Evolutionary conservation across 352 stramenopile species (phyloP).

Genomic region (Pythium rhizo-oryzae): DNA sequence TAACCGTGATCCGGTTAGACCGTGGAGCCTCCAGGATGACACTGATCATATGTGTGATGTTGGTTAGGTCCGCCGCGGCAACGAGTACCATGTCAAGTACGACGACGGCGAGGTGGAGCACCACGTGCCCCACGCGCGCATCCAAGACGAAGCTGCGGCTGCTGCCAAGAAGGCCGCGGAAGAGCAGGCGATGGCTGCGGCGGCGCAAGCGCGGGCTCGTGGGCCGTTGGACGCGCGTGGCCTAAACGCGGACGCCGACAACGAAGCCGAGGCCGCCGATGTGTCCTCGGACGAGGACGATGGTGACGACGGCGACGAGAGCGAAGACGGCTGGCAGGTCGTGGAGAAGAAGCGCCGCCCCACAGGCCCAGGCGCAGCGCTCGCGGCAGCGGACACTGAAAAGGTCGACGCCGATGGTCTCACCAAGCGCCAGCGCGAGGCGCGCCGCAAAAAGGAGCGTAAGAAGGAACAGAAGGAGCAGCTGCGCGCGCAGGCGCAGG

Average conservation of each 20-base stretch:
- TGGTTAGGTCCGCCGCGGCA: conserved; percentile 37
- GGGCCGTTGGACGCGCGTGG: neutral
- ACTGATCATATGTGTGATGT: neutral
- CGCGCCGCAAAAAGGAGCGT: conserved; percentile 78
- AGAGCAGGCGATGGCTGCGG: too few species aligned
- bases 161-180: conserved; percentile 14
- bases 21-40: neutral
- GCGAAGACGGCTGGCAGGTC: conserved; percentile 78
- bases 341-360: conserved; percentile 34
- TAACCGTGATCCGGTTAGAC: neutral
- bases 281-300: conserved; percentile 13
- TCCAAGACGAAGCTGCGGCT: conserved; percentile 38
- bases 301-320: conserved; percentile 33
- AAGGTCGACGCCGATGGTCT: conserved; percentile 49
- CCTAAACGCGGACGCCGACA: conserved; percentile 10
- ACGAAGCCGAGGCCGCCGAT: conserved; percentile 17
- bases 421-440: conserved; percentile 83
- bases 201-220: neutral
- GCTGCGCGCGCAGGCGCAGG: conserved; percentile 65
- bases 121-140: conserved; percentile 58
- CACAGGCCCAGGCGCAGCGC: neutral
- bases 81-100: conserved; percentile 75
- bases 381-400: conserved; percentile 13
- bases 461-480: conserved; percentile 78
- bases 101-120: conserved; percentile 80